phyloP scores from a whole-genome alignment of 371 early-diverging fungal genomes.

The Circinella minor region DNA sequence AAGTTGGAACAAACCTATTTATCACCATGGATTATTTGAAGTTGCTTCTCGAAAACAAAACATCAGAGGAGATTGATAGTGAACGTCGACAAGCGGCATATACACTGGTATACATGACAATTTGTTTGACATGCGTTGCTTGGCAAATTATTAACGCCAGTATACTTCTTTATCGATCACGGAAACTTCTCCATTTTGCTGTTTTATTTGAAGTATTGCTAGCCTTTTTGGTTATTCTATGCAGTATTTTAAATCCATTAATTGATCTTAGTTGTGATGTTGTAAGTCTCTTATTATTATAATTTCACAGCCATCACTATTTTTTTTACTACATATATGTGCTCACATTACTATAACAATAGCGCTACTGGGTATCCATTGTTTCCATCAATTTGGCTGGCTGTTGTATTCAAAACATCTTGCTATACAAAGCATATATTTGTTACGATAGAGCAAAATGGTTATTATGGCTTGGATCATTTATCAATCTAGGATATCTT shows the following conservation, averaged over 20 bases:
- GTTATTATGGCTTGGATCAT: constrained; percentile 40
- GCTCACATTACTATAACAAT: background rate
- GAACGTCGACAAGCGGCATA: constrained; percentile 15
- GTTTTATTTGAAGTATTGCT: constrained; percentile 35
- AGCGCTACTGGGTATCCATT: constrained; percentile 55
- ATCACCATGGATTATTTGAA: background rate
- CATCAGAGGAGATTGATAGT: background rate
- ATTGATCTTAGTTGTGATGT: constrained; percentile 31
- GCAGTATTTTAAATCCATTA: constrained; percentile 42
- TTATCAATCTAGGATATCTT: constrained; percentile 45
- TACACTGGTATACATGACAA: constrained; percentile 42
- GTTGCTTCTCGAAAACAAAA: background rate
- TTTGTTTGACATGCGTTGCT: constrained; percentile 38
- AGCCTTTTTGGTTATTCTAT: constrained; percentile 35
- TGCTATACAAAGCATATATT: constrained; percentile 53
- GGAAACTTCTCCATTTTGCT: constrained; percentile 39
- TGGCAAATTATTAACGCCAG: constrained; percentile 42
- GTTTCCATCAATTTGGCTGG: constrained; percentile 47
- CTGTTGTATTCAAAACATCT: constrained; percentile 44
- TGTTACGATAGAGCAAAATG: constrained; percentile 41
- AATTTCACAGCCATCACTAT: background rate
- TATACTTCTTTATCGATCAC: constrained; percentile 22
- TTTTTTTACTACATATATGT: background rate
- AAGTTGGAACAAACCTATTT: too few species aligned
- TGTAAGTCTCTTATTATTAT: constrained; percentile 19